A percentile compares a stretch with the other conserved stretches of the same genome.
These are phyloP conservation scores for Phytophthora podocarpi DNA, from an alignment of 352 stramenopile species.

Conservation along the genomic window DNA sequence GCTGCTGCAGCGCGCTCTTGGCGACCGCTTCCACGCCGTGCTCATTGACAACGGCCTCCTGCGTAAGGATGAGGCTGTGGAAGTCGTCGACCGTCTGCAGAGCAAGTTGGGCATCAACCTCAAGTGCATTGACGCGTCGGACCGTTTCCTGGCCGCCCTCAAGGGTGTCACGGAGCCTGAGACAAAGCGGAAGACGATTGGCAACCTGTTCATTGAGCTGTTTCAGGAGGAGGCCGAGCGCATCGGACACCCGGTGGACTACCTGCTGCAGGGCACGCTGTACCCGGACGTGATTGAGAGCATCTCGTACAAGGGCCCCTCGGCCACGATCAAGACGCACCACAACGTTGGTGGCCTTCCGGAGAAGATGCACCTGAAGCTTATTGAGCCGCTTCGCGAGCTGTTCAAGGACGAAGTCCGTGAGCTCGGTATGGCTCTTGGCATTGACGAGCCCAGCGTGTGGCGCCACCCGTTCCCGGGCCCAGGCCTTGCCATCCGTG, in stretches of 20 bases:
- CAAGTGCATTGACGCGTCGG: slow-evolving; percentile 95
- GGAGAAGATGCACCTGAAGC: slow-evolving; percentile 98
- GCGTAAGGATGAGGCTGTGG: slow-evolving; percentile 94
- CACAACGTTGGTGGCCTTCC: slow-evolving; percentile 99
- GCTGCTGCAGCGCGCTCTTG: slow-evolving; percentile 97
- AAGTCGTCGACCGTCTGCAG: slow-evolving; percentile 91
- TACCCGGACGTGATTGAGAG: slow-evolving; percentile 99
- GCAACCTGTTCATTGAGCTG: slow-evolving; percentile 98
- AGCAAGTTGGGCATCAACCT: slow-evolving; percentile 97
- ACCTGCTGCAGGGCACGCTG: slow-evolving; percentile 98
- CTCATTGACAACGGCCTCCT: slow-evolving; percentile 99
- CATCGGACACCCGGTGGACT: slow-evolving; percentile 91
- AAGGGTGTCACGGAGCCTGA: slow-evolving; percentile 97
- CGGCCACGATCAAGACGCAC: slow-evolving; percentile 99
- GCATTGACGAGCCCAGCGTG: slow-evolving; percentile 97
- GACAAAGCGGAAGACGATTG: slow-evolving; percentile 99
- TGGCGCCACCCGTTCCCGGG: slow-evolving; percentile 99
- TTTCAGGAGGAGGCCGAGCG: slow-evolving; percentile 93
- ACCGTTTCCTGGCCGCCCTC: slow-evolving; percentile 95
- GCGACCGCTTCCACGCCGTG: slow-evolving; percentile 98
- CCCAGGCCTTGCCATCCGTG: slow-evolving; percentile 97
- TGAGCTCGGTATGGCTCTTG: slow-evolving; percentile 96
- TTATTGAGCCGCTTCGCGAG: slow-evolving; percentile 99
- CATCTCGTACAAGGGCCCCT: slow-evolving; percentile 98
- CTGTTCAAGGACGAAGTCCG: slow-evolving; percentile 99